Base-by-base conservation (phyloP, 2,329 filamentous ascomycete genomes). In the Penicillium sp. region DNA sequence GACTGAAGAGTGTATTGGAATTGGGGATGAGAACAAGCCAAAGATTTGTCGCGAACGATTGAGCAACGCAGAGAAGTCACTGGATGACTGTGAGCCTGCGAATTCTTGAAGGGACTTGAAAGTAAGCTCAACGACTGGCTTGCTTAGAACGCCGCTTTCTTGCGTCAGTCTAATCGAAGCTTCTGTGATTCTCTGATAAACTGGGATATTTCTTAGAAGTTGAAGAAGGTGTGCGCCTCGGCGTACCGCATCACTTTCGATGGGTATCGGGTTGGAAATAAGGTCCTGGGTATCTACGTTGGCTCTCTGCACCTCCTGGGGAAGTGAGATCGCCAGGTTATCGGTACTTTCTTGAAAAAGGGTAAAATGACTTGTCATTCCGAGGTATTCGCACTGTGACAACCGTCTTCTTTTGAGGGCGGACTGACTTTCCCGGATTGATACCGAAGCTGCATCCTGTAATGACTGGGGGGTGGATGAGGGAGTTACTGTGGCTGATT, bases 181-280 rank as follows among this genome's bases (percentile, higher is more conserved):
- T 56, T 60, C 8, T 55, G 25, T 26, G 59, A 43, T 23, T 26
- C 46, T 44, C 44, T 62, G 57, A 22, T 65, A 67, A 2, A 66
- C 40, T 9, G 51, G 54, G 11, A 66, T 53, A 44, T 66, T 49
- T 27, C 59, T 56, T n/a, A 66, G 45, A 14, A 65, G 53, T 8
- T 43, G 47, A 3, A 67, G 45, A 6, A 65, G 37, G 5, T 57
- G 60, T 2, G 63, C 63, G 12, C 65, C 64, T 31, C 62, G 55
- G 26, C 64, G 55, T 9, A 65, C 50, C 11, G 61, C 58, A 43
- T 54, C 58, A n/a, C 53, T 42, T 45, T 55, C 60, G 18, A 60
- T 29, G 1, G 53, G 40, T 14, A 53, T 22, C 4, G 43, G 14
- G 27, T 51, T 15, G 8, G 18, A 29, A 23, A 25, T 33, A 4